Conservation (phyloP, 192 early-diverging fungal genomes). For the Spizellomyces sp. region DNA sequence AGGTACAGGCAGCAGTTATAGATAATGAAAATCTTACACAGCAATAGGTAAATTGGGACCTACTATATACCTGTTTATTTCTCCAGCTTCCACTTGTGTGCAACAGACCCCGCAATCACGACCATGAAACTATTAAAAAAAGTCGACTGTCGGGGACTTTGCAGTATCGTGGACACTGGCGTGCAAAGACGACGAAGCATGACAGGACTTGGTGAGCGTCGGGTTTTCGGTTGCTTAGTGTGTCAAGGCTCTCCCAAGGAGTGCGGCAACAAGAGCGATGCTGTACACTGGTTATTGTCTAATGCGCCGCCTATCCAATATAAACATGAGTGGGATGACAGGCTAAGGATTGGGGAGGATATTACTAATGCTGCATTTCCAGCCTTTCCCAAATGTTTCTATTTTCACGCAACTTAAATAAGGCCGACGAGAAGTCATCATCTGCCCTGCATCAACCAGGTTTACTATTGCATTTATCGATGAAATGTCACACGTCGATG, state of each 20-base stretch:
- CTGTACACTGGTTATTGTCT: constrained; percentile 54
- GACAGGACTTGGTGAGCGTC: constrained; percentile 17
- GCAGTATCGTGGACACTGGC: constrained; percentile 62
- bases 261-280: constrained; percentile 55
- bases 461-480: no score
- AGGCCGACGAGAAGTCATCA: no score
- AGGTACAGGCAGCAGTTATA: no score
- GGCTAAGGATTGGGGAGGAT: no score
- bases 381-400: background rate
- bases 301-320: background rate
- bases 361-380: background rate
- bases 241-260: constrained; percentile 66
- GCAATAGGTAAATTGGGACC: constrained; percentile 69
- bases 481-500: no score
- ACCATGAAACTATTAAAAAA: constrained; percentile 51
- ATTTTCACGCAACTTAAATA: no score
- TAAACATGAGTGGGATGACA: background rate
- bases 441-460: no score
- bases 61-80: constrained; percentile 25
- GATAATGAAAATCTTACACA: constrained; percentile 71
- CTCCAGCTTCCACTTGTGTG: constrained; percentile 73
- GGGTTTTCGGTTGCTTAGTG: constrained; percentile 64
- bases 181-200: constrained; percentile 36
- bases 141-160: constrained; percentile 53
- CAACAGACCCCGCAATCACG: constrained; percentile 63